Conservation (phyloP, 164 flowering plant genomes). For the Annona squamosa region DNA sequence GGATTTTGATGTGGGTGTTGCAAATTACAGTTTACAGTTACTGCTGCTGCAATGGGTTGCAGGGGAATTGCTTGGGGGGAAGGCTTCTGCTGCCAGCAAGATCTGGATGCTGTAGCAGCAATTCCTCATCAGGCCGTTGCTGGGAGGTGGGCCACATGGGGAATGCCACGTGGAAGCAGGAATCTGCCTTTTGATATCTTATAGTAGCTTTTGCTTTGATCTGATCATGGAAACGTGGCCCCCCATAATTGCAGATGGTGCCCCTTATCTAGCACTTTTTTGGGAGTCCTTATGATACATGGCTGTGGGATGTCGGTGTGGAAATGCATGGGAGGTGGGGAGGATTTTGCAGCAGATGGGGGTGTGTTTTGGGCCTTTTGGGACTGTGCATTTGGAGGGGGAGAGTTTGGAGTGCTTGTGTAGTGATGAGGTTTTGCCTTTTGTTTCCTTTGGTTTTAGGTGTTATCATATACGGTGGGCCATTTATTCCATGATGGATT, state of each 20-base stretch:
- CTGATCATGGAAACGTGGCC: neutral
- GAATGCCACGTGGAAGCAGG: slow-evolving; percentile 6
- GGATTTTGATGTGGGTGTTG: neutral
- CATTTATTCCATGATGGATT: neutral
- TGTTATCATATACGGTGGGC: neutral
- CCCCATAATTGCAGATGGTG: neutral
- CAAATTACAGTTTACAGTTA: neutral
- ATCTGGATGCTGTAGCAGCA: slow-evolving; percentile 4
- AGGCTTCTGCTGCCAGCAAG: slow-evolving; percentile 5
- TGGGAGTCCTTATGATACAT: neutral
- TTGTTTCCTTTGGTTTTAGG: neutral
- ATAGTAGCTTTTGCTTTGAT: neutral
- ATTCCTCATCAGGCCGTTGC: neutral
- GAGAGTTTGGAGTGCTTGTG: too few relatives aligned
- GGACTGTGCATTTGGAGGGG: too few relatives aligned
- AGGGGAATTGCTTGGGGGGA: neutral
- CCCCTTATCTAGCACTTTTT: neutral
- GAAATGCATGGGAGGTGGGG: neutral
- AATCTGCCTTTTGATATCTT: neutral
- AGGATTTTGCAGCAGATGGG: neutral
- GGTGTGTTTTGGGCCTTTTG: neutral
- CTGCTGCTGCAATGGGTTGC: neutral
- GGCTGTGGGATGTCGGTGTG: neutral
- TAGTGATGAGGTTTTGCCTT: neutral
- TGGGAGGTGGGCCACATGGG: neutral